A percentile compares a stretch with the other conserved stretches of the same genome.
These are phyloP conservation scores for Tetrahymena thermophila DNA, from an alignment of 73 alveolate genomes.

Conservation along the genomic window DNA sequence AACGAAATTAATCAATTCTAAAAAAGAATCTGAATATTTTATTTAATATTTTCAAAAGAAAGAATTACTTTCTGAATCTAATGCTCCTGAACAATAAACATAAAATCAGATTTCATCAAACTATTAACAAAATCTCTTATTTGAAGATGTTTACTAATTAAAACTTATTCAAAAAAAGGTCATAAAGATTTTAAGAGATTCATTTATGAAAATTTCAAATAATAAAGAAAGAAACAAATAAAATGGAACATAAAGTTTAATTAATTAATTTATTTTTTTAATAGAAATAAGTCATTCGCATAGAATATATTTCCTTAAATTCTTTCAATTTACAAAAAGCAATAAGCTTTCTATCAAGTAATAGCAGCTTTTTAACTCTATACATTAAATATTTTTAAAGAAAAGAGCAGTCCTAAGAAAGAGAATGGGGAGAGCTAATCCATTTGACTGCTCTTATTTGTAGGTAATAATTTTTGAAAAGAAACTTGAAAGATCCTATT, in stretches of 20 bases:
- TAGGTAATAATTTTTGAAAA: background rate
- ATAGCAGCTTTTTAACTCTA: background rate
- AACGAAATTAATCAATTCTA: no score
- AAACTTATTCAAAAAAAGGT: background rate
- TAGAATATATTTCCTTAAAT: background rate
- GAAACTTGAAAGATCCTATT: background rate
- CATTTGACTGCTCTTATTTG: background rate
- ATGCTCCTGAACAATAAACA: no score
- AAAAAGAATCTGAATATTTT: background rate
- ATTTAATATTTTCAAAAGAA: background rate
- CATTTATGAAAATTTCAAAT: background rate
- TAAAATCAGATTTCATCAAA: background rate
- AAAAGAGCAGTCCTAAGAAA: background rate
- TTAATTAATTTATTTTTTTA: background rate
- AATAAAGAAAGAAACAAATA: background rate
- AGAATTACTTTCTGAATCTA: no score
- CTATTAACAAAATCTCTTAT: background rate
- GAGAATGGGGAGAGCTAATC: background rate
- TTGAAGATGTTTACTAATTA: background rate
- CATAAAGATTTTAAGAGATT: background rate
- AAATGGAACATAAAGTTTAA: background rate
- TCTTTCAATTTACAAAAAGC: background rate
- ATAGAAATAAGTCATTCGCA: background rate
- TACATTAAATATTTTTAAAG: background rate
- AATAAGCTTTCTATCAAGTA: background rate